These are phyloP conservation scores for Suillus clintonianus DNA, from an alignment of 768 basidiomycete genomes.

Conservation along the genomic window DNA sequence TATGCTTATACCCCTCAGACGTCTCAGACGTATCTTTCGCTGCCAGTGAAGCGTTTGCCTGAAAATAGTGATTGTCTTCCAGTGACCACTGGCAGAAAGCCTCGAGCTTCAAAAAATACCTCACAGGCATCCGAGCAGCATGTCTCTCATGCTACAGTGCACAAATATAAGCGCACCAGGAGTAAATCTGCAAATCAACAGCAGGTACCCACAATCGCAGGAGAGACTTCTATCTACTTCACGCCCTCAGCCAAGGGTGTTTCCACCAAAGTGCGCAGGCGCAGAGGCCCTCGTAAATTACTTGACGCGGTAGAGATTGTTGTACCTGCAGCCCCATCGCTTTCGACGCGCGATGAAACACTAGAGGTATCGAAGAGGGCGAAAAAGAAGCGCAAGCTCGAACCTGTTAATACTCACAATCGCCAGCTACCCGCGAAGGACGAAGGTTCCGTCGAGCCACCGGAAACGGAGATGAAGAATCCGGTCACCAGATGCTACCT, in stretches of 20 bases:
- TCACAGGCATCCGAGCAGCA: slow-evolving; percentile 6
- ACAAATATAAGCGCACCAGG: background rate
- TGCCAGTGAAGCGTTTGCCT: background rate
- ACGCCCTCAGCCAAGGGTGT: background rate
- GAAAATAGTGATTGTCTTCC: background rate
- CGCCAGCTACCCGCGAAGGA: background rate
- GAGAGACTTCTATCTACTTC: background rate
- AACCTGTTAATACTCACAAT: background rate
- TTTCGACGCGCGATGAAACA: background rate
- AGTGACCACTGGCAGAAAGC: background rate
- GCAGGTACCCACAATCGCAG: background rate
- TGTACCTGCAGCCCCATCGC: background rate
- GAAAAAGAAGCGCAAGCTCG: background rate
- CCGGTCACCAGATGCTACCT: background rate
- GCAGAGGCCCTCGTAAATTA: slow-evolving; percentile 7
- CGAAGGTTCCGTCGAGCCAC: slow-evolving; percentile 3
- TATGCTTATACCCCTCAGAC: slow-evolving; percentile 20
- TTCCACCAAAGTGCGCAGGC: background rate
- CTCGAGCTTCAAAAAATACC: background rate
- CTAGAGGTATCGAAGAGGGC: background rate
- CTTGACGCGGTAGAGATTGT: slow-evolving; percentile 23
- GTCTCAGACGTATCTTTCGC: background rate
- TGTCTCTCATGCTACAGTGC: background rate
- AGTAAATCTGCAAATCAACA: background rate
- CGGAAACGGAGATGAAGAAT: background rate